phyloP scores from a whole-genome alignment of 1,139 yeast genomes.

The Geotrichum citri-aurantii region DNA sequence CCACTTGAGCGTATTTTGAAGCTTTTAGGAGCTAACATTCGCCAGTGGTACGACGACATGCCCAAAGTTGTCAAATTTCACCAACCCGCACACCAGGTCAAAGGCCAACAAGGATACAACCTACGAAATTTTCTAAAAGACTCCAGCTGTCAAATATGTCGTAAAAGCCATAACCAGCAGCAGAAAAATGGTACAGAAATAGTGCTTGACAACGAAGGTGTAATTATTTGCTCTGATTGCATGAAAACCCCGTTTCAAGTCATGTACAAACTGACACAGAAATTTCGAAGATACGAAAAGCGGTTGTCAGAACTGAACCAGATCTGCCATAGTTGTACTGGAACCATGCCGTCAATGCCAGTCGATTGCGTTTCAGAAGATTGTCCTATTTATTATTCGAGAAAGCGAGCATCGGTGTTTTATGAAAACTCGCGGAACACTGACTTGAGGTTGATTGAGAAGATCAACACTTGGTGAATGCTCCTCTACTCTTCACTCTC shows the following conservation, averaged over 20 bases:
- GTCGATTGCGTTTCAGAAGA: slow-evolving; percentile 40
- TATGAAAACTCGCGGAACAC: slow-evolving; percentile 4
- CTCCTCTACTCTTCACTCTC: background rate
- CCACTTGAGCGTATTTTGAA: slow-evolving; percentile 83
- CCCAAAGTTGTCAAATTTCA: slow-evolving; percentile 40
- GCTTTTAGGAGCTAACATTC: slow-evolving; percentile 73
- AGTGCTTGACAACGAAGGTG: background rate
- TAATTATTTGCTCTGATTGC: slow-evolving; percentile 25
- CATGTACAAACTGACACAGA: slow-evolving; percentile 21
- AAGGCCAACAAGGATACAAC: slow-evolving; percentile 7
- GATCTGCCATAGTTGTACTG: slow-evolving; percentile 33
- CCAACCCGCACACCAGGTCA: slow-evolving; percentile 13
- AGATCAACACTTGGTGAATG: background rate
- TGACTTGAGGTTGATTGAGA: background rate
- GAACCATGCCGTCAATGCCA: slow-evolving; percentile 25
- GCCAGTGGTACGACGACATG: slow-evolving; percentile 71
- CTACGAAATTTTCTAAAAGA: slow-evolving; percentile 27
- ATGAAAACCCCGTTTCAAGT: slow-evolving; percentile 17
- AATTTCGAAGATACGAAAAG: slow-evolving; percentile 24
- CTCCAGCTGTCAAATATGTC: slow-evolving; percentile 19
- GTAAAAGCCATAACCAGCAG: background rate
- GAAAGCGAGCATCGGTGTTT: slow-evolving; percentile 28
- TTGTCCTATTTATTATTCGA: slow-evolving; percentile 41
- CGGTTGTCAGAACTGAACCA: slow-evolving; percentile 29
- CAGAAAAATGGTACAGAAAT: background rate